Evolutionary conservation across 1,284 basidiomycete genomes (phyloP).

Genomic region (Boletus semigastroideus): DNA sequence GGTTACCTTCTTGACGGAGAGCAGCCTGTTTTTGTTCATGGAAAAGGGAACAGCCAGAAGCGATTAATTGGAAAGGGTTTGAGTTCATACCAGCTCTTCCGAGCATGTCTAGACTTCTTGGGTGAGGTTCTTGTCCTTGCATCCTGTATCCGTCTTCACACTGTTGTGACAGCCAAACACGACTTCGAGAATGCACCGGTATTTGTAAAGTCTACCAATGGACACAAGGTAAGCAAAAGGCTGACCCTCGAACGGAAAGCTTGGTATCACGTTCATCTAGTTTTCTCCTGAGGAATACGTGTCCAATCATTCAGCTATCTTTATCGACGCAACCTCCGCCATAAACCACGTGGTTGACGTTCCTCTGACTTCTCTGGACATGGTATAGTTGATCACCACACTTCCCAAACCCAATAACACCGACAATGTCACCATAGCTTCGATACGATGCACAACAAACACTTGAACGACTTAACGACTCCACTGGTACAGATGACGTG

Average conservation of each 20-base stretch:
- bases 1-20: constrained; percentile 73
- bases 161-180: constrained; percentile 55
- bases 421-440: constrained; percentile 48
- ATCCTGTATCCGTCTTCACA: constrained; percentile 8
- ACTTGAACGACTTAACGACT: constrained; percentile 57
- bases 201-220: constrained; percentile 58
- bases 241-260: constrained; percentile 3
- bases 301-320: constrained; percentile 50
- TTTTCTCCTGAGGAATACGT: constrained; percentile 57
- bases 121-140: constrained; percentile 41
- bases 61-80: constrained; percentile 67
- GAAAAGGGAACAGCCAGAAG: constrained; percentile 41
- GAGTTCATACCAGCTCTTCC: constrained; percentile 87
- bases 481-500: constrained; percentile 52
- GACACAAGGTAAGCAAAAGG: constrained; percentile 43
- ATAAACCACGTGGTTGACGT: constrained; percentile 83
- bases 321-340: constrained; percentile 80
- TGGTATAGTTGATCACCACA: constrained; percentile 42
- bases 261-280: constrained; percentile 33
- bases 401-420: not conserved
- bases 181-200: constrained; percentile 64
- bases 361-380: constrained; percentile 66
- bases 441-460: constrained; percentile 74
- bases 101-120: constrained; percentile 77
- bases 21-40: constrained; percentile 37